These are phyloP conservation scores for Sphagnum fallax DNA, from an alignment of 228 moss, liverwort and hornwort species.

Conservation along the genomic window DNA sequence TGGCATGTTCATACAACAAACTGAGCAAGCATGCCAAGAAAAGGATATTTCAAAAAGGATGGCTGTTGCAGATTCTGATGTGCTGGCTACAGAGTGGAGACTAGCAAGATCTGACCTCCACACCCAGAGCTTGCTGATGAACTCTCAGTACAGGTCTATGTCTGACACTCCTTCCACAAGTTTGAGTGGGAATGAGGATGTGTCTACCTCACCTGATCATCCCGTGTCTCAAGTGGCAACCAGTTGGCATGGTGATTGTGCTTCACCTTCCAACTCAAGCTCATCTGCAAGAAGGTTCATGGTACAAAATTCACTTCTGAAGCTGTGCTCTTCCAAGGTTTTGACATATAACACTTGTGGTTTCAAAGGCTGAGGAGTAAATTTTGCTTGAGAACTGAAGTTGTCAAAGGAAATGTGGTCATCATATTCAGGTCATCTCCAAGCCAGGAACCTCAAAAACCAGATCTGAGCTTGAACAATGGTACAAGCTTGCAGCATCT, in stretches of 20 bases:
- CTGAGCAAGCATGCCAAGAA: conserved; percentile 7
- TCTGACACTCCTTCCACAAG: conserved; percentile 35
- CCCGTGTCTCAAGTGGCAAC: conserved; percentile 8
- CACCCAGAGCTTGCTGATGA: background rate
- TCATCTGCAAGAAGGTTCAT: conserved; percentile 27
- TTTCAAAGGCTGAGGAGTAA: too few relatives aligned
- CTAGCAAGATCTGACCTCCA: conserved; percentile 8
- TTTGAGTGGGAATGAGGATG: conserved; percentile 37
- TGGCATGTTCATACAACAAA: conserved; percentile 22
- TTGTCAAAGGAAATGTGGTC: too few relatives aligned
- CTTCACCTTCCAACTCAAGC: conserved; percentile 32
- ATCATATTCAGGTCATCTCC: background rate
- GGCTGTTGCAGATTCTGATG: conserved; percentile 3
- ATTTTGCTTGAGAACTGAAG: too few relatives aligned
- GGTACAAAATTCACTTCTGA: too few relatives aligned
- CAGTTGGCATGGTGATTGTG: conserved; percentile 7
- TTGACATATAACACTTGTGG: too few relatives aligned
- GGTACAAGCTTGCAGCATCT: conserved; percentile 2
- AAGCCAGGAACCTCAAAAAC: background rate
- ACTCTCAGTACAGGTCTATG: conserved; percentile 13
- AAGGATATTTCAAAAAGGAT: conserved; percentile 3
- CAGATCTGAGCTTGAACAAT: background rate
- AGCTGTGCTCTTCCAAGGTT: too few relatives aligned
- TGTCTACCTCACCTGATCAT: conserved; percentile 28
- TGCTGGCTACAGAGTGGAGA: conserved; percentile 22